Evolutionary conservation across 257 asterid species (phyloP), one percentile per base, ranked within the genome.

Genomic region (Mentha longifolia): DNA sequence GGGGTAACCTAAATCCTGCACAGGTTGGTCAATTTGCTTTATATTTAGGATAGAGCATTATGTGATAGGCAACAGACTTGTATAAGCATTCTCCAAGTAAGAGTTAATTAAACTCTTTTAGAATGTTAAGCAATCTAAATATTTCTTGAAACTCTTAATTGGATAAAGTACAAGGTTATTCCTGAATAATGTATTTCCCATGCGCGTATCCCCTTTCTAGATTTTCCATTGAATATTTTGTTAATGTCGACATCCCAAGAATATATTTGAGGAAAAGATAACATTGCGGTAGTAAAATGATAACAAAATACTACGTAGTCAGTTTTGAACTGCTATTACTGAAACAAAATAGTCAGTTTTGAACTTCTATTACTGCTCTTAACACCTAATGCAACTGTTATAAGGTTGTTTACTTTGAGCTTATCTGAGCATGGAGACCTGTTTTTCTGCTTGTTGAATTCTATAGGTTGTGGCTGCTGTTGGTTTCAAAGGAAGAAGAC

Each of bases 401-500:
- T 70, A 56, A 47, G 25, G 61, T 61, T 54, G 65, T 46, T 72
- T 43, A 52, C 58, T 25, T 58, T 20, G 47, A 73, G 80, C 68
- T 61, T 39, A 46, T 73, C 50, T 67, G 8, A 70, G 25, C 47
- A 17, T 39, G 62, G 41, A 46, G 14, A 19, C 51, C 61, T 51
- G 66, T 16, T 49, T 47, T 25, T 67, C 14, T 60, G 51, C 66
- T 67, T 70, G 28, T 80, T 74, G 31, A 51, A 59, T 45, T 67
- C 37, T 76, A 30, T 61, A 94, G 99, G 99, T 94, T 71, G 97
- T 94, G 76, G 97, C 97, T 61, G 99, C 97, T 62, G 97, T 94
- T 76, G 97, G 91, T 54, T 94, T 94, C 57, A 83, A 89, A 80
- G 79, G 87, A 52, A 89, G 78, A 78, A 85, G 97, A 76, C 96